Conservation (phyloP, 2,329 filamentous ascomycete genomes). For the Blastomyces gilchristii region DNA sequence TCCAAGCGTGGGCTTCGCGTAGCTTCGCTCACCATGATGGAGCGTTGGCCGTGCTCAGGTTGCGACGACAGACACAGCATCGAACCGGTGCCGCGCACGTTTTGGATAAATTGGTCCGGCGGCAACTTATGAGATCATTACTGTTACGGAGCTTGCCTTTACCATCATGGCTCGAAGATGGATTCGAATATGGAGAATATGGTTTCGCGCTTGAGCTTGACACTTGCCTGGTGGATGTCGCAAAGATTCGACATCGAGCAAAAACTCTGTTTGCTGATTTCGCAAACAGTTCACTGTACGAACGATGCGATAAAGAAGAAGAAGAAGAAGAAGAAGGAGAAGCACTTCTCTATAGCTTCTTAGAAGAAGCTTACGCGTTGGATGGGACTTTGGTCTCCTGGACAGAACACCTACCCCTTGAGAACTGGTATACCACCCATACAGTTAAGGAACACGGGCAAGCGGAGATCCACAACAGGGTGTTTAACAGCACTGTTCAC, state of each 20-base stretch:
- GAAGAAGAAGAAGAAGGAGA: too few species aligned
- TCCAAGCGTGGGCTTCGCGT: background rate
- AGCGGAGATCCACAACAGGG: background rate
- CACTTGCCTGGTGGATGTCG: background rate
- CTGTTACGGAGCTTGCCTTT: background rate
- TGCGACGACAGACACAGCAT: background rate
- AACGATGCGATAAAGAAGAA: background rate
- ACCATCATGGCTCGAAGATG: constrained; percentile 4
- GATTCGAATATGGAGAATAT: constrained; percentile 1
- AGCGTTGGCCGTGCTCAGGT: background rate
- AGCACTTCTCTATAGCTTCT: background rate
- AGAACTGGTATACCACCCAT: background rate
- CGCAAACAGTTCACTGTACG: background rate
- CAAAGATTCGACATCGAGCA: background rate
- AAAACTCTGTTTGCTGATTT: background rate
- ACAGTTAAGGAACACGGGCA: background rate
- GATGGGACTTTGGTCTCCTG: background rate
- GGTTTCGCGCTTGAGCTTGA: background rate
- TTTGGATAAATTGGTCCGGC: constrained; percentile 5
- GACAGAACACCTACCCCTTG: background rate
- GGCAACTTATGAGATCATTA: constrained; percentile 2
- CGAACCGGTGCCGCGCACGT: background rate
- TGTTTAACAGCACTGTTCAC: background rate
- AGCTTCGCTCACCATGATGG: constrained; percentile 5
- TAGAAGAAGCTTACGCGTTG: background rate